Base-by-base conservation (phyloP, 352 stramenopile genomes). In the Paralagenidium karlingii region DNA sequence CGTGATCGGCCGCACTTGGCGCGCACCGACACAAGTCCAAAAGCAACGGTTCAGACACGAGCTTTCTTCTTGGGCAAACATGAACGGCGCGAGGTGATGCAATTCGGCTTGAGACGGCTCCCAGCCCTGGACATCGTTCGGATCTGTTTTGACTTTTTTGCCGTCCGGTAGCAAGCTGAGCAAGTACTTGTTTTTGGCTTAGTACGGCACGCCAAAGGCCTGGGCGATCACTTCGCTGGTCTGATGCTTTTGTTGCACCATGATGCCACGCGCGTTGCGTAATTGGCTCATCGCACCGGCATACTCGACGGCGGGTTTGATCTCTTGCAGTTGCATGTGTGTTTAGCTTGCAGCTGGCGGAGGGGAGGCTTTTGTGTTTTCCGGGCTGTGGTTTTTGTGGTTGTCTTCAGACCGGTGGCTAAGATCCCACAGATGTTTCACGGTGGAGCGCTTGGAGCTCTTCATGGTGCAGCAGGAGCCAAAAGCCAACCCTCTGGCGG, bases 121-220 rank as follows among this genome's bases (percentile, higher is more conserved):
- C 66, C 63, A 80, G 8, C 66, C 63, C 18, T 68, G 44, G 0
- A 50, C 20, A 38, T 77, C 66, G 21, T 60, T 27, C 3, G 63
- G 63, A 3, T 59, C 16, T 24, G 55, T 75, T 51, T 77, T 80
- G 39, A 71, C 60, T 9, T 59, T 56, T 33, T 78, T 82, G 52
- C 51, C 55, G 4, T 46, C 20, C 36, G 60, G 64, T 20, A 84
- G 49, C 15, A 51, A 18, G 21, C 59, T 48, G 26, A 82, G 39
- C 12, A 55, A 56, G 58, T 82, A 84, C 48, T 71, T 67, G 64
- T 84, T 84, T 26, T 40, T 47, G 16, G 52, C 33, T 39, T 84
- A 64, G 30, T 61, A 80, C 3, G 69, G 64, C 29, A 81, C 18
- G 10, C 56, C 65, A 26, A 75, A 12, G 34, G 64, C 49, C 51